These are phyloP conservation scores for Penicillium sp. DNA, from an alignment of 2,329 filamentous ascomycete genomes.

Conservation along the genomic window DNA sequence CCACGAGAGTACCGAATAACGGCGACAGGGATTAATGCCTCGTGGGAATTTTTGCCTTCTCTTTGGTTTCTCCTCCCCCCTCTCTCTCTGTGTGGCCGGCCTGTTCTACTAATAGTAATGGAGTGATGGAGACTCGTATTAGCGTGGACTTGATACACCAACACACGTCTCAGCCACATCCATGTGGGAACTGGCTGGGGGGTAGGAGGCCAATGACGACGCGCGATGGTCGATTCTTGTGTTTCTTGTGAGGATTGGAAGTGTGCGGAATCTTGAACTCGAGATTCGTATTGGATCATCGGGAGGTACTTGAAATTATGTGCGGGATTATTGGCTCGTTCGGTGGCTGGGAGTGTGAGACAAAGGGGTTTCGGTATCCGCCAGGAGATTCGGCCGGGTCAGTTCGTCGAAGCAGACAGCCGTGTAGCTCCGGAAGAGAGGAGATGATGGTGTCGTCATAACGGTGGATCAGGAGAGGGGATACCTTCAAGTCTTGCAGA, in stretches of 20 bases:
- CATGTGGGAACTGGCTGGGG: slow-evolving; percentile 28
- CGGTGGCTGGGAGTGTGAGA: background rate
- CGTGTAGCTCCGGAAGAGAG: background rate
- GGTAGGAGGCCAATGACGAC: background rate
- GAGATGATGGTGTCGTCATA: slow-evolving; percentile 13
- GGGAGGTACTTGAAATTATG: slow-evolving; percentile 1
- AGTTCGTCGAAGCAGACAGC: too few relatives aligned
- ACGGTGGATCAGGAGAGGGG: slow-evolving; percentile 7
- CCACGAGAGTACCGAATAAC: too few relatives aligned
- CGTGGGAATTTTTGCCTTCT: background rate
- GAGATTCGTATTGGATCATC: background rate
- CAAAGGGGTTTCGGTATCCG: slow-evolving; percentile 4
- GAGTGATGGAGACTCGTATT: slow-evolving; percentile 18
- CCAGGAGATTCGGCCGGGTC: background rate
- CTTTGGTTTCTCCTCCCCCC: too few relatives aligned
- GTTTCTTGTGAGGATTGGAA: background rate
- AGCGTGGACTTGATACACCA: slow-evolving; percentile 29
- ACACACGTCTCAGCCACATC: slow-evolving; percentile 33
- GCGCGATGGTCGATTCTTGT: background rate
- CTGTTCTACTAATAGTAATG: slow-evolving; percentile 33
- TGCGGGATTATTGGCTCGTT: slow-evolving; percentile 12
- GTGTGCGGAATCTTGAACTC: background rate
- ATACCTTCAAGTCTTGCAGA: slow-evolving; percentile 6
- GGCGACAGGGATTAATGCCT: too few relatives aligned
- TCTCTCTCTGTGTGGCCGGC: background rate